phyloP scores from a whole-genome alignment of 768 basidiomycete species.

The Pluteus cervinus region DNA sequence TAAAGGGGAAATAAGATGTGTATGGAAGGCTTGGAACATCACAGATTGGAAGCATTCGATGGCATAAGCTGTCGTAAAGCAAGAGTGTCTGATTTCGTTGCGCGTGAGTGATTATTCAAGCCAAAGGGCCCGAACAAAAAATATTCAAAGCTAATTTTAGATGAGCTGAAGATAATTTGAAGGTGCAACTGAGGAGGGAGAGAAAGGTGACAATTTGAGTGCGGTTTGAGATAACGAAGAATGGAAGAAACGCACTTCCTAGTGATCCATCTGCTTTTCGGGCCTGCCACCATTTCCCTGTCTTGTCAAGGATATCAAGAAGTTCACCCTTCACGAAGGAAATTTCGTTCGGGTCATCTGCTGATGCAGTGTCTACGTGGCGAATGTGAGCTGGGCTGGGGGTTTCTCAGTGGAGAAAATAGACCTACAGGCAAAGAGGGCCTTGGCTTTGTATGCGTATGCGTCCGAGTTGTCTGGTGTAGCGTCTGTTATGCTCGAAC shows the following conservation, averaged over 20 bases:
- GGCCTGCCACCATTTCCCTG: slow-evolving; percentile 93
- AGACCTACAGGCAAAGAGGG: slow-evolving; percentile 80
- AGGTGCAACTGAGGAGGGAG: slow-evolving; percentile 58
- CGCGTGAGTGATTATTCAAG: too few relatives aligned
- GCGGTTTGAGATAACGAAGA: slow-evolving; percentile 7
- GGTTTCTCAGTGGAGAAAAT: slow-evolving; percentile 9
- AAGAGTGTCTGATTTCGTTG: too few relatives aligned
- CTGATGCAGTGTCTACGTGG: slow-evolving; percentile 79
- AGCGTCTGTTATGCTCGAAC: slow-evolving; percentile 14
- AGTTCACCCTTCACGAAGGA: slow-evolving; percentile 90
- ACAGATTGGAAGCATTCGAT: too few relatives aligned
- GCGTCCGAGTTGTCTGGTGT: slow-evolving; percentile 29
- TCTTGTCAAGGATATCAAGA: slow-evolving; percentile 88
- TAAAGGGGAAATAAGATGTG: slow-evolving; percentile 11
- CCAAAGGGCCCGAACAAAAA: slow-evolving; percentile 3
- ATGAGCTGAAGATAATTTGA: slow-evolving; percentile 84
- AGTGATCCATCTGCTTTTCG: slow-evolving; percentile 67
- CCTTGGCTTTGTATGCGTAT: slow-evolving; percentile 76
- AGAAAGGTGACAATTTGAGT: slow-evolving; percentile 6
- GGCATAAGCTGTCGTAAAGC: too few relatives aligned
- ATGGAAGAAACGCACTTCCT: slow-evolving; percentile 61
- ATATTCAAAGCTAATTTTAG: slow-evolving; percentile 25
- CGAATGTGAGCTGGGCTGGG: slow-evolving; percentile 15
- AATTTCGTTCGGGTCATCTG: slow-evolving; percentile 95
- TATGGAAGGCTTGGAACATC: background rate